A percentile compares a stretch with the other conserved stretches of the same genome.
Evolutionary conservation across 2,329 filamentous ascomycete species (phyloP).

Genomic region (Byssochlamys sp.): DNA sequence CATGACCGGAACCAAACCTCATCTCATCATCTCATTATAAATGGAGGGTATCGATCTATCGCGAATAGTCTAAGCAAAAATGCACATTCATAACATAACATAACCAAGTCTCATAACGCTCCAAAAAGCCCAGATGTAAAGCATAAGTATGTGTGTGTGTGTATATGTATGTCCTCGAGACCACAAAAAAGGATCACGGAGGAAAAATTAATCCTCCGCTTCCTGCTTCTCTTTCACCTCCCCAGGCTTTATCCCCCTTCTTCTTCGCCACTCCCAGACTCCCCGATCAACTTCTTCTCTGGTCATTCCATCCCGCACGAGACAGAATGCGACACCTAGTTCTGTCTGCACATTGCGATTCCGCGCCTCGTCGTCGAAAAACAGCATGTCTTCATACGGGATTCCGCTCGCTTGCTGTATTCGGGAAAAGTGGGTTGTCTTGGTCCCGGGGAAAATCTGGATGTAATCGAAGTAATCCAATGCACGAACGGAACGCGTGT

Average conservation of each 20-base stretch:
- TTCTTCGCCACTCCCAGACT: conserved; percentile 68
- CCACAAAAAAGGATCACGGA: conserved; percentile 12
- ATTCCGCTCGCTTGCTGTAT: conserved; percentile 63
- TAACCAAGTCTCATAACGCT: not conserved
- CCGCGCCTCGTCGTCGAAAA: conserved; percentile 85
- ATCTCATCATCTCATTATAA: not conserved
- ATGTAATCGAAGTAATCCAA: conserved; percentile 48
- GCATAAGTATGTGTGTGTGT: too few species aligned
- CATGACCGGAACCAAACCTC: too few species aligned
- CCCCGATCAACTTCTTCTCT: conserved; percentile 70
- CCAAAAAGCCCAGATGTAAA: not conserved
- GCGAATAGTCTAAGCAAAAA: not conserved
- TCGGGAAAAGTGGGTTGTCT: conserved; percentile 73
- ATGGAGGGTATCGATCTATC: conserved; percentile 1
- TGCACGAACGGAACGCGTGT: conserved; percentile 40
- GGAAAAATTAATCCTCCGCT: conserved; percentile 10
- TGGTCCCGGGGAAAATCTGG: conserved; percentile 63
- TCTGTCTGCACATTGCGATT: conserved; percentile 69
- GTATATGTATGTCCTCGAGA: not conserved
- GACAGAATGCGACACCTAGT: conserved; percentile 72
- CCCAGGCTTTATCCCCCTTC: conserved; percentile 45
- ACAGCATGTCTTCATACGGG: conserved; percentile 74
- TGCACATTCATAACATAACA: not conserved
- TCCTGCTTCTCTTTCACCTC: conserved; percentile 8
- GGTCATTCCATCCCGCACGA: conserved; percentile 70